Conservation (phyloP, 2,329 filamentous ascomycete genomes). For the Botrytis squamosa region DNA sequence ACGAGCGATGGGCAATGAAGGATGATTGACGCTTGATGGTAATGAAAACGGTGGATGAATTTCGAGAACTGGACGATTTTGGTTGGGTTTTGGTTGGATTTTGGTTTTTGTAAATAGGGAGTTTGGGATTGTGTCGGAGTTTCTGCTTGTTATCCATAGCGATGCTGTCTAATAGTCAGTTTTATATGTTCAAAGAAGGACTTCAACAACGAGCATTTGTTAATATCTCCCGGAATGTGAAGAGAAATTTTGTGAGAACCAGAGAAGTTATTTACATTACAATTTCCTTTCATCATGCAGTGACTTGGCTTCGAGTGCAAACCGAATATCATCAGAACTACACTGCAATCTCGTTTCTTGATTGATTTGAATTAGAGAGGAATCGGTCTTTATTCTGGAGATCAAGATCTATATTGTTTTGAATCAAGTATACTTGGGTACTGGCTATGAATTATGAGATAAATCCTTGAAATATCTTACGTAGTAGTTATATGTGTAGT, state of each 20-base stretch:
- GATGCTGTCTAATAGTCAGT: neutral
- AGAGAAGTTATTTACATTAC: fast-evolving
- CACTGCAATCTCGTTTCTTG: too few species aligned
- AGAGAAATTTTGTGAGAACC: neutral
- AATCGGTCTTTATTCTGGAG: neutral
- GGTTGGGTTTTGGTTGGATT: neutral
- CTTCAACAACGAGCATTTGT: fast-evolving
- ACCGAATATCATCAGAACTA: too few species aligned
- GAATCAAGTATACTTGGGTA: neutral
- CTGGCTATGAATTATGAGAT: neutral
- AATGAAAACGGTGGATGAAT: neutral
- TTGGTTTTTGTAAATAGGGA: neutral
- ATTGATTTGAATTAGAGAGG: neutral
- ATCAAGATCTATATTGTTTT: neutral
- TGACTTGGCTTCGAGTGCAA: neutral
- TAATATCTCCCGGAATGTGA: fast-evolving
- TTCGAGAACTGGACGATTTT: neutral
- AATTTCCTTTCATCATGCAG: fast-evolving
- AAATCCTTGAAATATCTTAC: neutral
- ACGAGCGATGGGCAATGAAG: neutral
- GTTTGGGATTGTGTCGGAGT: too few species aligned
- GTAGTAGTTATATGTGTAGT: neutral
- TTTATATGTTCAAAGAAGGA: neutral
- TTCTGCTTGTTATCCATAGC: neutral
- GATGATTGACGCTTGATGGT: neutral